Percentiles rank a stretch among this genome's conserved stretches.
These are phyloP conservation scores for Lyophyllum semitale DNA, from an alignment of 768 basidiomycete species.

Conservation along the genomic window DNA sequence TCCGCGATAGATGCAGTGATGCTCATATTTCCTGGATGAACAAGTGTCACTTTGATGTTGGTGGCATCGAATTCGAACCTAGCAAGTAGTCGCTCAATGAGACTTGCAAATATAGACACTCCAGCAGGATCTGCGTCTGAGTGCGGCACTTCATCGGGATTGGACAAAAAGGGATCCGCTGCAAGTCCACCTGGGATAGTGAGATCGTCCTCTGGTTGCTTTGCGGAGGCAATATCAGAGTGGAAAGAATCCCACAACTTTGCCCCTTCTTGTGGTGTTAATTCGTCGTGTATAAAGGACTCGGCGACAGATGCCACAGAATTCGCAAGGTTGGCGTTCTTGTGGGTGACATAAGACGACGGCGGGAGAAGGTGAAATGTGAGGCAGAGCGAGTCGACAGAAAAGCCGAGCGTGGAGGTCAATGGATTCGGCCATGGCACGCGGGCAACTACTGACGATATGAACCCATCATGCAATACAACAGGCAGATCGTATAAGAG, in stretches of 20 bases:
- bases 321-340: slow-evolving; percentile 56
- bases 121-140: slow-evolving; percentile 67
- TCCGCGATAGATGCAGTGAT: slow-evolving; percentile 61
- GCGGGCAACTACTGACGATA: slow-evolving; percentile 74
- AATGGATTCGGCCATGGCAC: slow-evolving; percentile 88
- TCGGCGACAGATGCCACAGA: slow-evolving; percentile 75
- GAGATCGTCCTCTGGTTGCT: slow-evolving; percentile 31
- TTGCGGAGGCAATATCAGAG: slow-evolving; percentile 34
- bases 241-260: slow-evolving; percentile 71
- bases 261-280: slow-evolving; percentile 71
- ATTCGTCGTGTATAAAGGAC: slow-evolving; percentile 83
- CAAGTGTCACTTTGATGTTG: slow-evolving; percentile 66
- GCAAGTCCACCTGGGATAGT: slow-evolving; percentile 71
- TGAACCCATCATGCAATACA: slow-evolving; percentile 65
- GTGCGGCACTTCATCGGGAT: slow-evolving; percentile 40
- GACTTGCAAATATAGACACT: slow-evolving; percentile 76
- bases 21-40: slow-evolving; percentile 65
- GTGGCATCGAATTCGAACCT: slow-evolving; percentile 77
- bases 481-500: slow-evolving; percentile 69
- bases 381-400: slow-evolving; percentile 67
- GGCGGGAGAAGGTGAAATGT: slow-evolving; percentile 52
- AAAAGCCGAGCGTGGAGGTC: slow-evolving; percentile 70
- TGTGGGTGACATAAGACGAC: slow-evolving; percentile 20
- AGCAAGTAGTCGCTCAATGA: slow-evolving; percentile 78
- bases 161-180: slow-evolving; percentile 44